Conservation (phyloP, 768 basidiomycete species). For the Boletus patriciae region DNA sequence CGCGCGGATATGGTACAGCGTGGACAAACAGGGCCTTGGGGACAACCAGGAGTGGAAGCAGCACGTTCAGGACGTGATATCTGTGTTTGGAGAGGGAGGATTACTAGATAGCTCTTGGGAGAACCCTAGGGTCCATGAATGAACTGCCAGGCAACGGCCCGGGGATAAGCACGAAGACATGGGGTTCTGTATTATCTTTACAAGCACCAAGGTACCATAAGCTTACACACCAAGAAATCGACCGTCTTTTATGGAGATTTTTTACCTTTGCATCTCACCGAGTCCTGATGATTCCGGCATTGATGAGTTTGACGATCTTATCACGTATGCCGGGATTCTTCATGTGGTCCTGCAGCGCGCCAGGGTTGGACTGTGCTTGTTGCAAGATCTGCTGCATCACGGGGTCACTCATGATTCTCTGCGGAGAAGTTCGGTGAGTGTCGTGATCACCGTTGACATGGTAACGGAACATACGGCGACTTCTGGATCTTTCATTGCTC, state of each 20-base stretch:
- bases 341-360: conserved; percentile 92
- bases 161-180: not conserved
- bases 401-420: conserved; percentile 87
- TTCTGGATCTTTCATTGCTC: conserved; percentile 98
- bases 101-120: conserved; percentile 74
- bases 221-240: conserved; percentile 19
- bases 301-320: conserved; percentile 88
- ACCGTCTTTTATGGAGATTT: conserved; percentile 7
- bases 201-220: conserved; percentile 24
- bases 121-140: conserved; percentile 42
- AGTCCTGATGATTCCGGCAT: conserved; percentile 92
- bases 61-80: conserved; percentile 35
- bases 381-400: conserved; percentile 94
- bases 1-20: conserved; percentile 64
- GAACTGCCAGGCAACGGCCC: not conserved
- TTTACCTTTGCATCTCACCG: conserved; percentile 42
- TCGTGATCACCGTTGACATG: not conserved
- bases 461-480: conserved; percentile 62
- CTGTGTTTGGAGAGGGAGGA: conserved; percentile 48
- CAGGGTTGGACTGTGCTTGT: conserved; percentile 88
- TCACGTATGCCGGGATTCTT: conserved; percentile 79
- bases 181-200: conserved; percentile 24
- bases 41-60: conserved; percentile 46
- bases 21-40: conserved; percentile 40
- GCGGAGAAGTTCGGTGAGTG: conserved; percentile 11